phyloP scores from a whole-genome alignment of 2,329 filamentous ascomycete species.

The Biscogniauxia sp. region DNA sequence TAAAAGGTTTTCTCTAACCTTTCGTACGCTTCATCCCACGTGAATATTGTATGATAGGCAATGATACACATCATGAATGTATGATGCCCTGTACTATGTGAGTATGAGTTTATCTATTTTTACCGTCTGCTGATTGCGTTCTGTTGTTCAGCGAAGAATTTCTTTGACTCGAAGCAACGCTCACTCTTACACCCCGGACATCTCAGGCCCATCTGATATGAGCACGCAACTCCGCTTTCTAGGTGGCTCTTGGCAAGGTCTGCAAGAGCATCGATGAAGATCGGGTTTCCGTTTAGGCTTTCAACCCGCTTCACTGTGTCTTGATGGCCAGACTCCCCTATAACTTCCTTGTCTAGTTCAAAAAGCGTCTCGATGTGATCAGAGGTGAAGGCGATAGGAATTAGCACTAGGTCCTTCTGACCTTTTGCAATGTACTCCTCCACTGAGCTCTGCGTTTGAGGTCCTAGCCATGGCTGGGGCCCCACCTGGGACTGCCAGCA shows the following conservation, averaged over 20 bases:
- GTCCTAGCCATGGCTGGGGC: slow-evolving; percentile 90
- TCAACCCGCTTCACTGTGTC: slow-evolving; percentile 87
- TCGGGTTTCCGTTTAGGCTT: slow-evolving; percentile 83
- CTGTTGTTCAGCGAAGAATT: slow-evolving; percentile 53
- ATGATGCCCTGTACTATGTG: neutral
- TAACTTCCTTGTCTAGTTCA: slow-evolving; percentile 92
- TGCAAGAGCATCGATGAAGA: slow-evolving; percentile 88
- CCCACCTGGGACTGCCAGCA: slow-evolving; percentile 99
- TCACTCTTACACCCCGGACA: slow-evolving; percentile 94
- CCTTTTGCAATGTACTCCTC: slow-evolving; percentile 87
- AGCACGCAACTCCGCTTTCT: slow-evolving; percentile 64
- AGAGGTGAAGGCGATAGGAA: slow-evolving; percentile 97
- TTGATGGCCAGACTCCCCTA: slow-evolving; percentile 75
- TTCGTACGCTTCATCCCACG: neutral
- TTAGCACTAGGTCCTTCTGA: slow-evolving; percentile 84
- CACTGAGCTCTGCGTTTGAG: slow-evolving; percentile 87
- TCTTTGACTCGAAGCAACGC: slow-evolving; percentile 75
- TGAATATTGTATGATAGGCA: neutral
- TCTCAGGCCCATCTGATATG: slow-evolving; percentile 81
- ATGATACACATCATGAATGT: neutral
- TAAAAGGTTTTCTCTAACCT: neutral
- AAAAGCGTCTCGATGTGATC: slow-evolving; percentile 98
- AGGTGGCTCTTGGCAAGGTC: slow-evolving; percentile 83
- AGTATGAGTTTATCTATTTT: neutral
- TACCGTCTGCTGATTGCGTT: slow-evolving; percentile 21